Evolutionary conservation across 805 yeast genomes (phyloP).

Genomic region (Cyberlindnera misumaiensis): DNA sequence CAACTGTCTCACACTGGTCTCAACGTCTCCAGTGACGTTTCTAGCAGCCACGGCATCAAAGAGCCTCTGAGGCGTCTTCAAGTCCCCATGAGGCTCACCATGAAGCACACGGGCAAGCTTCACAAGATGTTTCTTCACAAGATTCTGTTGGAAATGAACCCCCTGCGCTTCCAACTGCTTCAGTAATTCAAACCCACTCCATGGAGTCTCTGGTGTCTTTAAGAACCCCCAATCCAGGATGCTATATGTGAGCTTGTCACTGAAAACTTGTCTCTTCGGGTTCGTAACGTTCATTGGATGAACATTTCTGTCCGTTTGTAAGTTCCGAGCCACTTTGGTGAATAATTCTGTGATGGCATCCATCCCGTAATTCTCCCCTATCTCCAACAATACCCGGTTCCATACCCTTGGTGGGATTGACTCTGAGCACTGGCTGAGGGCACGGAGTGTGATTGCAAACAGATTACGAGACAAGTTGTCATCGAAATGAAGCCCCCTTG

Average conservation of each 20-base stretch:
- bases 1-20: conserved; percentile 8
- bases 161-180: conserved; percentile 14
- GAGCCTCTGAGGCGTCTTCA: conserved; percentile 5
- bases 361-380: conserved; percentile 9
- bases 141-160: conserved; percentile 11
- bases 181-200: conserved; percentile 19
- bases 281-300: conserved; percentile 10
- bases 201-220: conserved; percentile 14
- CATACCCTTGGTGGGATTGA: conserved; percentile 11
- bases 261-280: conserved; percentile 17
- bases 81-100: conserved; percentile 2
- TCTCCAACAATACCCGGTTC: conserved; percentile 9
- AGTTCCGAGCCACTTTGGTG: conserved; percentile 6
- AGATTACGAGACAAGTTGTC: conserved; percentile 3
- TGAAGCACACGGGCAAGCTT: conserved; percentile 12
- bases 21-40: conserved; percentile 8
- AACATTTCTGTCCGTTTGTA: conserved; percentile 1
- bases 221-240: conserved; percentile 18
- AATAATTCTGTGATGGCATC: conserved; percentile 8
- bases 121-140: conserved; percentile 12
- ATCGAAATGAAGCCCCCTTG: conserved; percentile 1
- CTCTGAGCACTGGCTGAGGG: conserved; percentile 3
- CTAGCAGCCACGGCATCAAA: neutral
- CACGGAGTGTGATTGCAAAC: conserved; percentile 2
- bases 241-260: conserved; percentile 9